These are phyloP conservation scores for Bipolaris gigantea DNA, from an alignment of 2,329 filamentous ascomycete genomes.

Conservation along the genomic window DNA sequence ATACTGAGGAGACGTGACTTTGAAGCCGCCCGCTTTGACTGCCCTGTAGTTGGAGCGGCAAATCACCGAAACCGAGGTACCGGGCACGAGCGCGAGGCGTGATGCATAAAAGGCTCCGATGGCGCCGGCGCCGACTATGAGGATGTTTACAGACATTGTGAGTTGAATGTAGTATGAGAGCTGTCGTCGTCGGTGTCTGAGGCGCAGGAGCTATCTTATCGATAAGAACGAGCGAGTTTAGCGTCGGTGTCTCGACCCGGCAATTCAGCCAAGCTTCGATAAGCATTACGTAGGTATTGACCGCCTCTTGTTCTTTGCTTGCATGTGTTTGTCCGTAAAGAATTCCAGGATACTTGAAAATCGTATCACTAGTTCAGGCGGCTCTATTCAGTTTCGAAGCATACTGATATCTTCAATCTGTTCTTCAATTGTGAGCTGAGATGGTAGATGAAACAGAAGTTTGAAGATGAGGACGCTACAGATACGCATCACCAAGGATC, in stretches of 20 bases:
- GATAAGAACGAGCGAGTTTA: constrained; percentile 3
- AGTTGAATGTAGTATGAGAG: background rate
- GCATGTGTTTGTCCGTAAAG: background rate
- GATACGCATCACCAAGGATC: too few relatives aligned
- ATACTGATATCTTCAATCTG: too few relatives aligned
- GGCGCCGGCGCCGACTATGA: constrained; percentile 71
- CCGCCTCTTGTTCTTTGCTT: too few relatives aligned
- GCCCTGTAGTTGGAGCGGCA: constrained; percentile 73
- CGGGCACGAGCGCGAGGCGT: constrained; percentile 61
- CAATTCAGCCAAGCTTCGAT: background rate
- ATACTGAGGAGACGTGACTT: constrained; percentile 66
- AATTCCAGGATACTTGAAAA: too few relatives aligned
- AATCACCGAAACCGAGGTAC: constrained; percentile 67
- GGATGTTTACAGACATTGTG: constrained; percentile 54
- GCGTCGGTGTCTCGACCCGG: constrained; percentile 13
- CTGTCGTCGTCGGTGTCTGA: constrained; percentile 6
- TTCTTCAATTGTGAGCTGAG: too few relatives aligned
- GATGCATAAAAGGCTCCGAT: constrained; percentile 75
- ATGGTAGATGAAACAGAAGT: too few relatives aligned
- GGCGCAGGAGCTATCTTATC: constrained; percentile 1
- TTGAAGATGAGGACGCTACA: too few relatives aligned
- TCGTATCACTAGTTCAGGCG: too few relatives aligned
- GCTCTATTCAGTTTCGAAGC: too few relatives aligned
- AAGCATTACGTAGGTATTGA: background rate
- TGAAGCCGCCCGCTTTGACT: constrained; percentile 64